Percentiles rank a stretch among this genome's conserved stretches.
Conservation (phyloP, 2,329 filamentous ascomycete species). For the Colletotrichum spinosum region DNA sequence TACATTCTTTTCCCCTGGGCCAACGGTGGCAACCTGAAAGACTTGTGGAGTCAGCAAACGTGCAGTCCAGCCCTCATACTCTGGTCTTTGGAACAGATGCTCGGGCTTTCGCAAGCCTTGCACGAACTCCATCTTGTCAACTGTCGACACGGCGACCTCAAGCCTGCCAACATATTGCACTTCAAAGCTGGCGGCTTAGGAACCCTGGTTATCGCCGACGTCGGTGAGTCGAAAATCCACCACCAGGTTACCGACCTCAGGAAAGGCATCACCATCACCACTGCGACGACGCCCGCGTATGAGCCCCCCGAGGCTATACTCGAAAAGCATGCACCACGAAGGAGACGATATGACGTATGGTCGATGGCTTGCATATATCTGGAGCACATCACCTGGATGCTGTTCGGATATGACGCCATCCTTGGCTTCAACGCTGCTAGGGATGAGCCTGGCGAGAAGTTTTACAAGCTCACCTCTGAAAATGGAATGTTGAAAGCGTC, state of each 20-base stretch:
- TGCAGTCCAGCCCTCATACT: not conserved
- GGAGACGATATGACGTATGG: slow-evolving; percentile 46
- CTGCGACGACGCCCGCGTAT: slow-evolving; percentile 1
- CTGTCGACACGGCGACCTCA: slow-evolving; percentile 24
- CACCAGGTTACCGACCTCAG: not conserved
- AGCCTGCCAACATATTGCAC: slow-evolving; percentile 23
- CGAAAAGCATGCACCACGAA: slow-evolving; percentile 3
- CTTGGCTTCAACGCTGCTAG: not conserved
- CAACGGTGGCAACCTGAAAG: slow-evolving; percentile 12
- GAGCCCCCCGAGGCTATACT: not conserved
- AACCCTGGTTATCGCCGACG: slow-evolving; percentile 13
- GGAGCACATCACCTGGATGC: slow-evolving; percentile 45
- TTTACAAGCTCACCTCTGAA: too few relatives aligned
- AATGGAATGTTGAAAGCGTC: not conserved
- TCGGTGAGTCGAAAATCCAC: slow-evolving; percentile 9
- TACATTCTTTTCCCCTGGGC: slow-evolving; percentile 24
- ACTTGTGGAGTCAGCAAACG: slow-evolving; percentile 7
- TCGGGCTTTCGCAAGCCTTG: slow-evolving; percentile 6
- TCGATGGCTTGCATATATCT: slow-evolving; percentile 45
- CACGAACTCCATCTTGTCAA: slow-evolving; percentile 3
- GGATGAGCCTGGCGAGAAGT: not conserved
- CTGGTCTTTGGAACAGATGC: slow-evolving; percentile 20
- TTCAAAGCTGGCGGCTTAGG: not conserved
- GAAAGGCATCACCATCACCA: not conserved
- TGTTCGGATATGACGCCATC: slow-evolving; percentile 37